Conservation (phyloP, 768 basidiomycete species). For the Xerocomellus chrysenteron region DNA sequence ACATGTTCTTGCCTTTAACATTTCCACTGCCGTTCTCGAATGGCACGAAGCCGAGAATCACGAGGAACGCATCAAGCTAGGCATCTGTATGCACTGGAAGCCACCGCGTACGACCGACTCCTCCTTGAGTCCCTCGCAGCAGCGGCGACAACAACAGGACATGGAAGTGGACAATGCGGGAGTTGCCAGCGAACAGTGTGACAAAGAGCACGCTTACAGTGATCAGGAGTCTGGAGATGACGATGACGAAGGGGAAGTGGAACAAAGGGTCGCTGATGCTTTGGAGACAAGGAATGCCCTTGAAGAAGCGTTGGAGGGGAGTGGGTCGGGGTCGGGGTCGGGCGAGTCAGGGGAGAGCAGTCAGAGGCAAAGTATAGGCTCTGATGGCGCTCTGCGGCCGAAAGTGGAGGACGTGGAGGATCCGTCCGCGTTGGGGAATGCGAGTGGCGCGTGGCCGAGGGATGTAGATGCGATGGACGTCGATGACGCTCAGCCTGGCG, state of each 20-base stretch:
- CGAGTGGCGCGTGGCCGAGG: constrained; percentile 17
- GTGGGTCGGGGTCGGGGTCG: constrained; percentile 28
- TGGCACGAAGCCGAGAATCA: constrained; percentile 78
- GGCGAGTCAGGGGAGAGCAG: constrained; percentile 37
- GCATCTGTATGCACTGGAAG: constrained; percentile 69
- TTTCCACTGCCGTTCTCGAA: constrained; percentile 79
- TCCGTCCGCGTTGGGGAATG: constrained; percentile 38
- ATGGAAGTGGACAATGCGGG: constrained; percentile 33
- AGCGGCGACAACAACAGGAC: constrained; percentile 33
- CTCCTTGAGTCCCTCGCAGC: constrained; percentile 14
- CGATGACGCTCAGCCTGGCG: constrained; percentile 21
- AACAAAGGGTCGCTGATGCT: constrained; percentile 55
- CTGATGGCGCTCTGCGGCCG: constrained; percentile 37
- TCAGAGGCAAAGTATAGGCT: constrained; percentile 31
- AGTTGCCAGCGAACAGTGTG: constrained; percentile 16
- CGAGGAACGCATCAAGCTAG: constrained; percentile 62
- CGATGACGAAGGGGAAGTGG: constrained; percentile 58
- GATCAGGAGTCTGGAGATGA: constrained; percentile 52
- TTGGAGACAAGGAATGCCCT: constrained; percentile 54
- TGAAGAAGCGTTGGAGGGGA: constrained; percentile 55
- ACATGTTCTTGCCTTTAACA: constrained; percentile 73
- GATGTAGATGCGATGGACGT: constrained; percentile 36
- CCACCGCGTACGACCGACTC: constrained; percentile 39
- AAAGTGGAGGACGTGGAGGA: constrained; percentile 62
- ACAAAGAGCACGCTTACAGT: constrained; percentile 25